Evolutionary conservation across 805 yeast species (phyloP).

Genomic region (Kuraishia ogatae): DNA sequence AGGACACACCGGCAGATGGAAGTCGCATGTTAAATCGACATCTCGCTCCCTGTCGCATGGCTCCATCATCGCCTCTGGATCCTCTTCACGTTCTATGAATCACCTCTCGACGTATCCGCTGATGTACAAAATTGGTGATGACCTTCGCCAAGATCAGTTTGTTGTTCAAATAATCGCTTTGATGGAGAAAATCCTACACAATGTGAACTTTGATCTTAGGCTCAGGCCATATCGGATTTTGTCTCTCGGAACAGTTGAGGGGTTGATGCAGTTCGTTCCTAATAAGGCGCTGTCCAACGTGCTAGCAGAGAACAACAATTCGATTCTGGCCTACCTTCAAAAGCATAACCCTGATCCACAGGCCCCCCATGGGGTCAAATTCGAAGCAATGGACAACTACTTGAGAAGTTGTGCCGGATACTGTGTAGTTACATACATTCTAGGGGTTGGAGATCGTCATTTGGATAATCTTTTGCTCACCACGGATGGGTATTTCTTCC

Average conservation of each 20-base stretch:
- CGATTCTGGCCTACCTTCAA: slow-evolving; percentile 61
- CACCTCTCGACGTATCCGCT: slow-evolving; percentile 42
- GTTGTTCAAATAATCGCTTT: slow-evolving; percentile 88
- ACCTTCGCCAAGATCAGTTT: slow-evolving; percentile 90
- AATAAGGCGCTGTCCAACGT: slow-evolving; percentile 83
- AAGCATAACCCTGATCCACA: slow-evolving; percentile 51
- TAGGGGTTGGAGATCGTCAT: slow-evolving; percentile 98
- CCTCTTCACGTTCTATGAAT: background rate
- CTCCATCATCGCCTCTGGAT: background rate
- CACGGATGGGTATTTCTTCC: slow-evolving; percentile 84
- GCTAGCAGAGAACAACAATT: slow-evolving; percentile 61
- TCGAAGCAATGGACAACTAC: slow-evolving; percentile 83
- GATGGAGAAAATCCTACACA: slow-evolving; percentile 82
- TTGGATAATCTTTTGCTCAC: slow-evolving; percentile 77
- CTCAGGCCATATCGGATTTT: slow-evolving; percentile 84
- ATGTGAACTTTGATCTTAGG: slow-evolving; percentile 83
- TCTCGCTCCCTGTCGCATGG: background rate
- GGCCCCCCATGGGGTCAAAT: slow-evolving; percentile 38
- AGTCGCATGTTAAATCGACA: slow-evolving; percentile 4
- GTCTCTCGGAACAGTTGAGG: slow-evolving; percentile 87
- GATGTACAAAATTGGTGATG: slow-evolving; percentile 95
- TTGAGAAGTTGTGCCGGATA: slow-evolving; percentile 96
- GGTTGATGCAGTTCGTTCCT: slow-evolving; percentile 91
- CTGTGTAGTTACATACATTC: slow-evolving; percentile 87
- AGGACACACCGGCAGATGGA: slow-evolving; percentile 22